Conservation (phyloP, 2,329 filamentous ascomycete species). For the Aspergillus jensenii region DNA sequence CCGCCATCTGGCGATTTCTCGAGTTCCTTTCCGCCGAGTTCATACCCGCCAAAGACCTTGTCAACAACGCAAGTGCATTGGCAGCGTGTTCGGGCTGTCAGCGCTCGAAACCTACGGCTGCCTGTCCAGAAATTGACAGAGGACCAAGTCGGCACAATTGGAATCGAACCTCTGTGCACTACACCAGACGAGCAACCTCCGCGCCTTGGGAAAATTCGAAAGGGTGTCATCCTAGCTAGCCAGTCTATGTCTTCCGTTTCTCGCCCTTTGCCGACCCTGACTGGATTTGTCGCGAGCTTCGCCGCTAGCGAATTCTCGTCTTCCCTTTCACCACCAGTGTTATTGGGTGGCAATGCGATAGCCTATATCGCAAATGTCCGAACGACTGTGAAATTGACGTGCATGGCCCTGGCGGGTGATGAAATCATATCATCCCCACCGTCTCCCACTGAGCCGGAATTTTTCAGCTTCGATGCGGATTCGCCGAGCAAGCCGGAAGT, state of each 20-base stretch:
- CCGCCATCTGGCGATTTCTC: conserved; percentile 36
- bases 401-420: conserved; percentile 46
- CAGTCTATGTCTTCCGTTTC: conserved; percentile 50
- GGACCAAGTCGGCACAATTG: conserved; percentile 88
- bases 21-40: conserved; percentile 29
- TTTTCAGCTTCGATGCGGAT: conserved; percentile 47
- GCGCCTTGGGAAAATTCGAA: conserved; percentile 52
- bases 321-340: conserved; percentile 49
- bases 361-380: conserved; percentile 86
- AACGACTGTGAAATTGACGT: conserved; percentile 72
- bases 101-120: conserved; percentile 81
- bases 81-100: conserved; percentile 77
- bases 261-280: conserved; percentile 49
- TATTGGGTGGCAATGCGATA: conserved; percentile 60
- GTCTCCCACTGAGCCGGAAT: conserved; percentile 38
- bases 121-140: conserved; percentile 73
- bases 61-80: conserved; percentile 67
- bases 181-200: conserved; percentile 22
- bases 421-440: conserved; percentile 25
- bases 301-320: conserved; percentile 55
- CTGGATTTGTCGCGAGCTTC: conserved; percentile 71
- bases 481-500: conserved; percentile 25
- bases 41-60: conserved; percentile 44
- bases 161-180: conserved; percentile 54
- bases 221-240: conserved; percentile 80